phyloP scores from a whole-genome alignment of 75 land plant species.

The Cunninghamia lanceolata region DNA sequence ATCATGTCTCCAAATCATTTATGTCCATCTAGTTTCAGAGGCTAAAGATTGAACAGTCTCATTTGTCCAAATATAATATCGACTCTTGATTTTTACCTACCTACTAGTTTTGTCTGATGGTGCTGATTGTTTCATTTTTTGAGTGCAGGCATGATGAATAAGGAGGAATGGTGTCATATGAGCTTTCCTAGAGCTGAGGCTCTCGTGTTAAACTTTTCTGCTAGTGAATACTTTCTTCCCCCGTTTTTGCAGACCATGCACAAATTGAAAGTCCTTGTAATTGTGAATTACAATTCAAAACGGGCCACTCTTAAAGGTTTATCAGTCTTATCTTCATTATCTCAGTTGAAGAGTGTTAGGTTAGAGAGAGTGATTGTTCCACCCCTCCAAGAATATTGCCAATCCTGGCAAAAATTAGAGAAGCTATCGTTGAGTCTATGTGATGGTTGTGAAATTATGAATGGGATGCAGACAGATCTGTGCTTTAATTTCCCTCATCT shows the following conservation, averaged over 20 bases:
- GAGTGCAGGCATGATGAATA: slow-evolving; percentile 47
- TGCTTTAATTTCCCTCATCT: slow-evolving; percentile 33
- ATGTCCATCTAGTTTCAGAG: not conserved
- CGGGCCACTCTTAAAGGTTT: slow-evolving; percentile 31
- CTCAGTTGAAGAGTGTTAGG: slow-evolving; percentile 46
- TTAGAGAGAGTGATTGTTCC: slow-evolving; percentile 47
- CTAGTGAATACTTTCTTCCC: slow-evolving; percentile 48
- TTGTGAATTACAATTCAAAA: slow-evolving; percentile 31
- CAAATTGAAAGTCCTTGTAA: slow-evolving; percentile 40
- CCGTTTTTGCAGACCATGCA: slow-evolving; percentile 53
- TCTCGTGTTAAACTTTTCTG: slow-evolving; percentile 51
- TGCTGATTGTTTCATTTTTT: not conserved
- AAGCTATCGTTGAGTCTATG: slow-evolving; percentile 52
- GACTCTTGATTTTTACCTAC: not conserved
- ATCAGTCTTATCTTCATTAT: slow-evolving; percentile 29
- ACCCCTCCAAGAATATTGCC: slow-evolving; percentile 14
- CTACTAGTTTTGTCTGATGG: not conserved
- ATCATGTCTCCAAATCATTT: not conserved
- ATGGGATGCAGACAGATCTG: not conserved
- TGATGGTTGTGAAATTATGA: slow-evolving; percentile 20
- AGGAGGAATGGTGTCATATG: slow-evolving; percentile 54
- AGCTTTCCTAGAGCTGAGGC: slow-evolving; percentile 59
- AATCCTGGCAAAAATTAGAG: slow-evolving; percentile 25
- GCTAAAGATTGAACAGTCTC: not conserved
- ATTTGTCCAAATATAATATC: not conserved